A percentile compares a stretch with the other conserved stretches of the same genome.
phyloP scores from a whole-genome alignment of 768 basidiomycete genomes.

The Mycena epipterygia region DNA sequence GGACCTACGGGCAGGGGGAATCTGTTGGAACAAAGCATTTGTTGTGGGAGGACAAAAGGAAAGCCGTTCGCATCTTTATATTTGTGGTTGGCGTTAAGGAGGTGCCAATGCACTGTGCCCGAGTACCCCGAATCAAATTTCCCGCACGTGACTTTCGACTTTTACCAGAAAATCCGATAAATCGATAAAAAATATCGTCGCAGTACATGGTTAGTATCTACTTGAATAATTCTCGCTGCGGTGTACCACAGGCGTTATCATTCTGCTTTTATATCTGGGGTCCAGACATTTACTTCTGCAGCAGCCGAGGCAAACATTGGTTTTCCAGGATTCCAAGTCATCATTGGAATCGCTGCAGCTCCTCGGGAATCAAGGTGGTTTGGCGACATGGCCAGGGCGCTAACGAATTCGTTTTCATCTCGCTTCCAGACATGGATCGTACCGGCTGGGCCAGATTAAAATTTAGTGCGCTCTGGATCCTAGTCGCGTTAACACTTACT shows the following conservation, averaged over 20 bases:
- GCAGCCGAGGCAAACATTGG: conserved; percentile 18
- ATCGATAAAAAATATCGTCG: no score
- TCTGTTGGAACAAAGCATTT: conserved; percentile 39
- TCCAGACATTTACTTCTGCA: conserved; percentile 8
- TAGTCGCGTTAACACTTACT: not conserved
- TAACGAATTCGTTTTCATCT: conserved; percentile 1
- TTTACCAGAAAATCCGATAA: no score
- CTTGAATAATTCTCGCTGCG: no score
- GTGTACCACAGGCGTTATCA: no score
- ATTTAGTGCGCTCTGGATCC: not conserved
- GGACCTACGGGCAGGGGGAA: conserved; percentile 36
- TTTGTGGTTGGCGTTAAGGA: no score
- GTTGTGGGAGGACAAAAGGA: not conserved
- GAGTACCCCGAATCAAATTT: not conserved
- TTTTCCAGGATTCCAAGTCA: conserved; percentile 14
- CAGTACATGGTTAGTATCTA: no score
- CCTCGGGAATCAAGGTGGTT: not conserved
- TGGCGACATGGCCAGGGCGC: not conserved
- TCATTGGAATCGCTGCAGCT: not conserved
- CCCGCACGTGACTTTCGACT: no score
- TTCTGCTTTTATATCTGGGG: not conserved
- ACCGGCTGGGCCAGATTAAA: not conserved
- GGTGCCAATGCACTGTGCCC: no score
- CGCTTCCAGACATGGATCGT: conserved; percentile 18
- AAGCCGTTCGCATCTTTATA: not conserved